These are phyloP conservation scores for Malus sylvestris DNA, from an alignment of 306 rosid genomes.

Conservation along the genomic window DNA sequence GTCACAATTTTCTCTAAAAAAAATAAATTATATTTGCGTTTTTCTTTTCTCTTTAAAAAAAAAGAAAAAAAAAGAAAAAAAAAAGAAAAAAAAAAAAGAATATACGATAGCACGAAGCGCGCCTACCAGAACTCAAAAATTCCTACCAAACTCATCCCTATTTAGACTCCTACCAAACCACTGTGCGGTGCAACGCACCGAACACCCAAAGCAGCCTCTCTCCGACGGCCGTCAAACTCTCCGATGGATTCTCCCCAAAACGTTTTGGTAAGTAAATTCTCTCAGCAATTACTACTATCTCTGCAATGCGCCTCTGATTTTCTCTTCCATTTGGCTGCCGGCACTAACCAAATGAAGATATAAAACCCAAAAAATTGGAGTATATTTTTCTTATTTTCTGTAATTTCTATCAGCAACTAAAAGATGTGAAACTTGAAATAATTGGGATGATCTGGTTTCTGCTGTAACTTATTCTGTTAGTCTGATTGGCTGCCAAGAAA, in stretches of 20 bases:
- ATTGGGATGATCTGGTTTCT: neutral
- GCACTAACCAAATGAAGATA: neutral
- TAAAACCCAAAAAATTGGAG: neutral
- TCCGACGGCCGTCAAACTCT: neutral
- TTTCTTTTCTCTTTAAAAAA: too few species aligned
- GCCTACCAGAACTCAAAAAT: neutral
- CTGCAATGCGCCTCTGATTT: neutral
- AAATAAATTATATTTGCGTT: too few species aligned
- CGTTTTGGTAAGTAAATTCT: neutral
- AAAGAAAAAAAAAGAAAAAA: too few species aligned
- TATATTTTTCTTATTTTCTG: neutral
- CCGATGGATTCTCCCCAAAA: neutral
- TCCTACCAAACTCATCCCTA: neutral
- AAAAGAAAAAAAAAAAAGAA: too few species aligned
- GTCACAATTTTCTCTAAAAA: too few species aligned
- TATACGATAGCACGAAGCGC: neutral
- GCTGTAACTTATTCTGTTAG: neutral
- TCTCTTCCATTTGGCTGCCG: neutral
- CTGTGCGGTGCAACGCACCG: neutral
- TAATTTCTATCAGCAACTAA: neutral
- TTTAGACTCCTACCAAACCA: neutral
- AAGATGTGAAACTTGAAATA: neutral
- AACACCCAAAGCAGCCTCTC: neutral
- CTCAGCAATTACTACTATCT: neutral
- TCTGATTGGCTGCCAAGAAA: too few species aligned